Evolutionary conservation across 139 green algal species (phyloP).

Genomic region (Edaphochlamys debaryana): DNA sequence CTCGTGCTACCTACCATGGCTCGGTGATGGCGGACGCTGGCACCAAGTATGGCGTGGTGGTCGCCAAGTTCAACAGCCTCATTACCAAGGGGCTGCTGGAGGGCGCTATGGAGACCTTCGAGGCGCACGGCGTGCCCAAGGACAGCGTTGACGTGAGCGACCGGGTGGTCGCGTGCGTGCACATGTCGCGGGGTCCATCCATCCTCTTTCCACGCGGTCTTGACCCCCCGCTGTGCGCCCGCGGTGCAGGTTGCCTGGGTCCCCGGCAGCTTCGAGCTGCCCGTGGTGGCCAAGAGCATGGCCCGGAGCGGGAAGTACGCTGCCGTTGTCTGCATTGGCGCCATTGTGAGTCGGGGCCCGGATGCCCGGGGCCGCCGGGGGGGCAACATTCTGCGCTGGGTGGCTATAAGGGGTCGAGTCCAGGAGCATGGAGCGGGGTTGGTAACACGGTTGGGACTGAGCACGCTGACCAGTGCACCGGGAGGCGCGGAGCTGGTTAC

Average conservation of each 20-base stretch:
- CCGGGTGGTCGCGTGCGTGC: background rate
- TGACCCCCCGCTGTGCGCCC: too few relatives aligned
- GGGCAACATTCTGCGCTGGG: too few relatives aligned
- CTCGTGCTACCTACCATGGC: slow-evolving; percentile 39
- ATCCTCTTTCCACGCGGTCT: background rate
- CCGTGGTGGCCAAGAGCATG: slow-evolving; percentile 92
- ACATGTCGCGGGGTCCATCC: background rate
- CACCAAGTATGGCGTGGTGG: slow-evolving; percentile 78
- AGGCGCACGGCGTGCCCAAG: slow-evolving; percentile 67
- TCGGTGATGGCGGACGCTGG: slow-evolving; percentile 40
- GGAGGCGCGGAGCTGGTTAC: too few relatives aligned
- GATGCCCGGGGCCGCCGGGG: too few relatives aligned
- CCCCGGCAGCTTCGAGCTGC: slow-evolving; percentile 96
- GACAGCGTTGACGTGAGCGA: slow-evolving; percentile 78
- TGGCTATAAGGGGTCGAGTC: too few relatives aligned
- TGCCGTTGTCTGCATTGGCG: slow-evolving; percentile 91
- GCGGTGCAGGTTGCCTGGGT: slow-evolving; percentile 93
- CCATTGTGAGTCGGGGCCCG: slow-evolving; percentile 84
- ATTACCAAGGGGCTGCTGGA: slow-evolving; percentile 93
- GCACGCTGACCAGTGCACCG: too few relatives aligned
- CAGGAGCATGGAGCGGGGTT: too few relatives aligned
- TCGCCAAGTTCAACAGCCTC: slow-evolving; percentile 95
- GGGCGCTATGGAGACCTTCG: slow-evolving; percentile 83
- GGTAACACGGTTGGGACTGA: too few relatives aligned
- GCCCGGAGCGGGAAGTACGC: slow-evolving; percentile 89